Conservation (phyloP, 2,329 filamentous ascomycete species). For the Pseudopithomyces maydicus region DNA sequence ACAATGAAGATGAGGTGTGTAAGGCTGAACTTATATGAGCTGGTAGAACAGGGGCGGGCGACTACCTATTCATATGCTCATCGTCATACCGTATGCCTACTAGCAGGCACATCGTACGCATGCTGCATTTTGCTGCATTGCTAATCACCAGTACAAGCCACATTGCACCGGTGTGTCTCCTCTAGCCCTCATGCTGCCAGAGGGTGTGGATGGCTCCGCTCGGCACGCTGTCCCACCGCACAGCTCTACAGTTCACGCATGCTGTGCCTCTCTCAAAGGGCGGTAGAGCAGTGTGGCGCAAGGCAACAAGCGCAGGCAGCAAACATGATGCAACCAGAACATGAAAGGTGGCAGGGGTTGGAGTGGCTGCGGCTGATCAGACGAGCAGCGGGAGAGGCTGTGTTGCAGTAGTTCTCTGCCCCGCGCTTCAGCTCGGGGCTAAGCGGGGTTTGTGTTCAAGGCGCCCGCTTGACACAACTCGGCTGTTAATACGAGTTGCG, state of each 20-base stretch:
- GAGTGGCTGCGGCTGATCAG: not conserved
- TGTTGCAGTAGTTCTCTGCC: not conserved
- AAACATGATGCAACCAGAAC: not conserved
- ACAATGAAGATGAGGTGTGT: too few relatives aligned
- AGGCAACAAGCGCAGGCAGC: conserved; percentile 4
- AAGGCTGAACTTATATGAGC: too few relatives aligned
- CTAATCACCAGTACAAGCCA: too few relatives aligned
- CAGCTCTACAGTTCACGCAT: not conserved
- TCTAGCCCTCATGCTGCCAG: not conserved
- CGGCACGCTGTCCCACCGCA: not conserved
- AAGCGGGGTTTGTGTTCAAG: not conserved
- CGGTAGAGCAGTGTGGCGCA: conserved; percentile 12
- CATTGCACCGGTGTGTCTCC: too few relatives aligned
- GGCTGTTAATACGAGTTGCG: too few relatives aligned
- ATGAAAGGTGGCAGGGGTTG: not conserved
- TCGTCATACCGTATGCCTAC: too few relatives aligned
- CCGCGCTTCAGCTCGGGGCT: not conserved
- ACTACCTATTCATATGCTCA: too few relatives aligned
- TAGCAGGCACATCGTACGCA: too few relatives aligned
- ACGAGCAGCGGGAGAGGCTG: not conserved
- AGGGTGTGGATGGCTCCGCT: not conserved
- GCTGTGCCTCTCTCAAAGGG: not conserved
- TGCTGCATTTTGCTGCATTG: too few relatives aligned
- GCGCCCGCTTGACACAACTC: too few relatives aligned
- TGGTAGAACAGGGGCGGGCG: too few relatives aligned